Conservation (phyloP, 805 yeast species). For the Ogataea salicorniae region DNA sequence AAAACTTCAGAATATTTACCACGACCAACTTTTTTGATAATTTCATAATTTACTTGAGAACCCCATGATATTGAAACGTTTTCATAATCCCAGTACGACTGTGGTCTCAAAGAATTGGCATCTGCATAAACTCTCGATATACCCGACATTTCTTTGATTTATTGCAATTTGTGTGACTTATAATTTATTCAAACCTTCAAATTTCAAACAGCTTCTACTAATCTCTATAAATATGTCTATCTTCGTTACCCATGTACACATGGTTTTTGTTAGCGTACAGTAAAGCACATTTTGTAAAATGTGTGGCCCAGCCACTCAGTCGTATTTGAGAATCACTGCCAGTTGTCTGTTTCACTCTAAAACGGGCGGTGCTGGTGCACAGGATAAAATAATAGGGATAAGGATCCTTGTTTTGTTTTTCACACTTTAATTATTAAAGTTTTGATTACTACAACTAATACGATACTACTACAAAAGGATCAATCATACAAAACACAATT, state of each 20-base stretch:
- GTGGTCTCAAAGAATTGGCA: constrained; percentile 61
- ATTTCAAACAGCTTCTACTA: too few relatives aligned
- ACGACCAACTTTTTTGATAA: constrained; percentile 78
- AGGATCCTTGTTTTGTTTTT: not conserved
- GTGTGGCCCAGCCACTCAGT: too few relatives aligned
- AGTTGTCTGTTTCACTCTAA: not conserved
- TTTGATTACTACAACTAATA: not conserved
- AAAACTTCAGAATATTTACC: constrained; percentile 97
- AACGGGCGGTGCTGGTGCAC: not conserved
- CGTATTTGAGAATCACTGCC: too few relatives aligned
- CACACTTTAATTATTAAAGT: not conserved
- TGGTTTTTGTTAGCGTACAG: too few relatives aligned
- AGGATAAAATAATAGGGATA: not conserved
- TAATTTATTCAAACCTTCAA: too few relatives aligned
- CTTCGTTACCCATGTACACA: too few relatives aligned
- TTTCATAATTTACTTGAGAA: constrained; percentile 49
- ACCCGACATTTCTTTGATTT: constrained; percentile 8
- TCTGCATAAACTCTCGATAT: constrained; percentile 62
- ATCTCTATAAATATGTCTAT: too few relatives aligned
- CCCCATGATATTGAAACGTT: constrained; percentile 61
- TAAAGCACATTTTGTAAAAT: too few relatives aligned
- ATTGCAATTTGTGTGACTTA: not conserved
- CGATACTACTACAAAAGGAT: too few relatives aligned
- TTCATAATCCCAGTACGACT: constrained; percentile 84
- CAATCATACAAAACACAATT: too few relatives aligned